A percentile compares a stretch with the other conserved stretches of the same genome.
These are phyloP conservation scores for Panicum virgatum DNA, from an alignment of 202 grass and related monocot genomes.

Conservation along the genomic window DNA sequence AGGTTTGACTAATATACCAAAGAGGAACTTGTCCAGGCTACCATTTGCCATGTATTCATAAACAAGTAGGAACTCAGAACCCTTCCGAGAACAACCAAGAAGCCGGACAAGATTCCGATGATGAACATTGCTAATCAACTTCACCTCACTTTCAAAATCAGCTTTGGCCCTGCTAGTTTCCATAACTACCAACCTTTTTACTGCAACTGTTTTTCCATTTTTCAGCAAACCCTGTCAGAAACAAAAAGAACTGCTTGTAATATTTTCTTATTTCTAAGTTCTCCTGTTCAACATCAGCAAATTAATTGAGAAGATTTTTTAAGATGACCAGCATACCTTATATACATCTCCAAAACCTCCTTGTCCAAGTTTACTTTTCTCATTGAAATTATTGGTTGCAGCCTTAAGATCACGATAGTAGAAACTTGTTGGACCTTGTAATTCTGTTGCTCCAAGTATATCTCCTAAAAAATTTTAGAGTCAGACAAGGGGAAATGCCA, in stretches of 20 bases:
- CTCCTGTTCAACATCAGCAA: not conserved
- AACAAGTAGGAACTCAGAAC: conserved; percentile 67
- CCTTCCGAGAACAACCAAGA: conserved; percentile 78
- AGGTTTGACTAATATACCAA: conserved; percentile 50
- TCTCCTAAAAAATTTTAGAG: conserved; percentile 48
- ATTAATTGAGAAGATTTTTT: conserved; percentile 6
- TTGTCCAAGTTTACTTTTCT: conserved; percentile 76
- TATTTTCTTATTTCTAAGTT: conserved; percentile 1
- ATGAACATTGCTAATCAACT: conserved; percentile 87
- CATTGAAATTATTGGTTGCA: conserved; percentile 72
- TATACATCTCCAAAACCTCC: conserved; percentile 86
- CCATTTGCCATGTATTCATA: conserved; percentile 94
- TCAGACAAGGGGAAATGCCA: conserved; percentile 27
- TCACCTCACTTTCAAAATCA: conserved; percentile 81
- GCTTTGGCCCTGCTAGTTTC: conserved; percentile 58
- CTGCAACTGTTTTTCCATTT: conserved; percentile 83
- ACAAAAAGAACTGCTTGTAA: conserved; percentile 10
- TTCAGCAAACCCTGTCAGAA: conserved; percentile 65
- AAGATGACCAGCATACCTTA: conserved; percentile 49
- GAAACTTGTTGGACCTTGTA: conserved; percentile 67
- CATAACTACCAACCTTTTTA: conserved; percentile 64
- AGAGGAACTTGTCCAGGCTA: conserved; percentile 90
- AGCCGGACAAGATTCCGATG: conserved; percentile 77
- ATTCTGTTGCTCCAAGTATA: conserved; percentile 70
- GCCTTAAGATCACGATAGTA: conserved; percentile 66